These are phyloP conservation scores for Rhizomucor pusillus DNA, from an alignment of 371 early-diverging fungal species.

Conservation along the genomic window DNA sequence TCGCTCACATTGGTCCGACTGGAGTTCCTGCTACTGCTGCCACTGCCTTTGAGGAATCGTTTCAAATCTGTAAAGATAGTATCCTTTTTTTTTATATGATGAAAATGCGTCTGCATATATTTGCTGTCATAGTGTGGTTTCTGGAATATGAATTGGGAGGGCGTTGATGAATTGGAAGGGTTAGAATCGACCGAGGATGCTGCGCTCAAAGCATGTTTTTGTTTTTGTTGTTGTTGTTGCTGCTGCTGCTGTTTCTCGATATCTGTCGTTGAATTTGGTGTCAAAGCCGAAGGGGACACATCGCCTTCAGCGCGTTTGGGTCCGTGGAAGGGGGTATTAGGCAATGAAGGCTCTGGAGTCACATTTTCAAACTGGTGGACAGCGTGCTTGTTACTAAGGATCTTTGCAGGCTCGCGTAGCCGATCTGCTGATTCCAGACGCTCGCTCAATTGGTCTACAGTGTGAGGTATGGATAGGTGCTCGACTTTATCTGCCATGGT, in stretches of 20 bases:
- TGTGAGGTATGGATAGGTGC: background rate
- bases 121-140: conserved; percentile 24
- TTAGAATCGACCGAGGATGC: background rate
- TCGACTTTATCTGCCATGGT: conserved; percentile 1
- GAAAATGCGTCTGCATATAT: conserved; percentile 29
- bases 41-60: conserved; percentile 26
- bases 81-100: conserved; percentile 25
- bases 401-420: conserved; percentile 28
- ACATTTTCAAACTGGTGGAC: conserved; percentile 36
- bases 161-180: conserved; percentile 11
- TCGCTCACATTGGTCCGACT: background rate
- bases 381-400: conserved; percentile 25
- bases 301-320: background rate
- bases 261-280: background rate
- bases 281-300: background rate
- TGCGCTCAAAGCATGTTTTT: background rate
- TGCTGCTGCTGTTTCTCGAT: too few species aligned
- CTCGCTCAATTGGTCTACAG: conserved; percentile 11
- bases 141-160: conserved; percentile 28
- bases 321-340: conserved; percentile 19
- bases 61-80: conserved; percentile 39
- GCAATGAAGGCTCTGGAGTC: conserved; percentile 32
- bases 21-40: background rate
- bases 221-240: background rate
- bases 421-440: conserved; percentile 24